phyloP scores from a whole-genome alignment of 1,284 basidiomycete species.

The Tremellales sp. region DNA sequence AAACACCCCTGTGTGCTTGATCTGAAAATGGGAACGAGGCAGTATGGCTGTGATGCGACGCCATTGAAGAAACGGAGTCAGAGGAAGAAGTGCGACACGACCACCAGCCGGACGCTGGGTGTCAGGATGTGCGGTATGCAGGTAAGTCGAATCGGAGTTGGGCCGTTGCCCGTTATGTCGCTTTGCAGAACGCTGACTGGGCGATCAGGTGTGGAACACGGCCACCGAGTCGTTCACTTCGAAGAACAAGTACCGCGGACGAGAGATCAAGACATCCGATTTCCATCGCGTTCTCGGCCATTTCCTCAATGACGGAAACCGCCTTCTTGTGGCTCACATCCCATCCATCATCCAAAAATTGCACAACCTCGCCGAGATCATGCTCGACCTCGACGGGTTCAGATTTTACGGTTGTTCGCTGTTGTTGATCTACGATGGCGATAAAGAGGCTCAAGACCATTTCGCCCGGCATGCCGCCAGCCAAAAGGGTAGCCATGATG shows the following conservation, averaged over 20 bases:
- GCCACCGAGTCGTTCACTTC: constrained; percentile 75
- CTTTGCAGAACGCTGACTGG: too few relatives aligned
- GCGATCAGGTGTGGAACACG: constrained; percentile 78
- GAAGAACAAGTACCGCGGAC: constrained; percentile 95
- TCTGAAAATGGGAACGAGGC: constrained; percentile 97
- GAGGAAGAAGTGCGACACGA: constrained; percentile 94
- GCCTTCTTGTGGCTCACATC: constrained; percentile 84
- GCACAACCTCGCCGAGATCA: constrained; percentile 86
- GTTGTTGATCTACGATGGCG: constrained; percentile 96
- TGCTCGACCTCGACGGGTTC: constrained; percentile 82
- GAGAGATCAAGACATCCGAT: constrained; percentile 78
- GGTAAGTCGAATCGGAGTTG: constrained; percentile 57
- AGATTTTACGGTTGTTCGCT: constrained; percentile 97
- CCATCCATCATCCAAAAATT: constrained; percentile 86
- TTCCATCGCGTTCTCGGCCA: constrained; percentile 76
- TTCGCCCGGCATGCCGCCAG: constrained; percentile 23
- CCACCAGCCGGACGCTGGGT: constrained; percentile 85
- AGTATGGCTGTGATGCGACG: constrained; percentile 95
- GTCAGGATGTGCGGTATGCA: constrained; percentile 98
- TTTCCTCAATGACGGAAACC: constrained; percentile 82
- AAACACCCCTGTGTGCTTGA: constrained; percentile 95
- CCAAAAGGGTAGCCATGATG: too few relatives aligned
- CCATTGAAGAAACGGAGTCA: constrained; percentile 93
- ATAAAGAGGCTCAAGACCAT: constrained; percentile 72
- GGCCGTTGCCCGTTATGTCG: too few relatives aligned